Percentiles rank a stretch among this genome's conserved stretches.
phyloP scores from a whole-genome alignment of 371 early-diverging fungal genomes.

The Mortierella sp. region DNA sequence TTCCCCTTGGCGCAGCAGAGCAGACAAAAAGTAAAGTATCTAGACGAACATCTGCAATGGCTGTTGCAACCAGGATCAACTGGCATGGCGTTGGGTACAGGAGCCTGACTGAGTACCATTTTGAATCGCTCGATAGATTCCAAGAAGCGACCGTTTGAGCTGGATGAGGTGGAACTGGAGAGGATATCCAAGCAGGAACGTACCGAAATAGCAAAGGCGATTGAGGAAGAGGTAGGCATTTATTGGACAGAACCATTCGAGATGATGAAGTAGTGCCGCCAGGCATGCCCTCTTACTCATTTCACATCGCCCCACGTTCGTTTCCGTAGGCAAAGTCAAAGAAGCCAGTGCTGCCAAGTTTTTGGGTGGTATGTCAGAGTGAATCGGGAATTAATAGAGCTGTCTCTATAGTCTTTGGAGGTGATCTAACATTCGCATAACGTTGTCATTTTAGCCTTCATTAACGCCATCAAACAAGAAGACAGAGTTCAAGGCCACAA shows the following conservation, averaged over 20 bases:
- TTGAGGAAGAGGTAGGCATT: constrained; percentile 47
- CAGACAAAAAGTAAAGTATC: neutral
- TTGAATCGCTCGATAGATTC: constrained; percentile 3
- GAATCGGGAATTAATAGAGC: neutral
- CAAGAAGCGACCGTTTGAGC: constrained; percentile 61
- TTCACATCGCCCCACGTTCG: neutral
- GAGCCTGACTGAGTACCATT: too few relatives aligned
- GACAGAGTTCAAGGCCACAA: constrained; percentile 64
- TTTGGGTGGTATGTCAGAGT: constrained; percentile 77
- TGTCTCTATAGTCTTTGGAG: neutral
- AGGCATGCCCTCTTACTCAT: too few relatives aligned
- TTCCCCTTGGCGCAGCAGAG: constrained; percentile 7
- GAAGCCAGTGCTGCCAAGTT: constrained; percentile 76
- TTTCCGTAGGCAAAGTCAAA: constrained; percentile 58
- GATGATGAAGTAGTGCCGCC: too few relatives aligned
- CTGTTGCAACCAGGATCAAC: too few relatives aligned
- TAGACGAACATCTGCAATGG: neutral
- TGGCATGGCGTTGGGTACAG: too few relatives aligned
- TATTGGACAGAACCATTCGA: neutral
- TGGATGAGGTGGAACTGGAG: constrained; percentile 57
- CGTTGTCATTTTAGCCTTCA: constrained; percentile 65
- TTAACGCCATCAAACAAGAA: constrained; percentile 79
- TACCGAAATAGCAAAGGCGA: constrained; percentile 62
- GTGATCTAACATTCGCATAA: neutral
- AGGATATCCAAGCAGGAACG: constrained; percentile 59